phyloP scores from a whole-genome alignment of 2,329 filamentous ascomycete species.

The Chaetomiaceae sp. region DNA sequence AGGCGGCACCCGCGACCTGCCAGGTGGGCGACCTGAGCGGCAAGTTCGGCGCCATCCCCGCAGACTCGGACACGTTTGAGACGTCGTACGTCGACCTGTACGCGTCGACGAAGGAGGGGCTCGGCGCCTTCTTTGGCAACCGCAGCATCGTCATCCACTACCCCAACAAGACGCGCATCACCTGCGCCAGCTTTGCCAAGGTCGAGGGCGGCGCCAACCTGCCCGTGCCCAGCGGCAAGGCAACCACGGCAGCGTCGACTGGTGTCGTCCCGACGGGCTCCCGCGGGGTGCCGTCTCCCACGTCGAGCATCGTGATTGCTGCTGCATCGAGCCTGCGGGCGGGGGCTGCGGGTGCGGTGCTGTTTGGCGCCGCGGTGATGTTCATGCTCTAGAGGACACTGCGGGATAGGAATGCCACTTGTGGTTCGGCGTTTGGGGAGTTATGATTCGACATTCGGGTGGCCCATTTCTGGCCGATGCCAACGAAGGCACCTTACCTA shows the following conservation, averaged over 20 bases:
- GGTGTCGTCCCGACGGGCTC: not conserved
- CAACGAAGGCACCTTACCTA: no score
- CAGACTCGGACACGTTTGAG: slow-evolving; percentile 42
- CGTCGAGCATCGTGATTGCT: not conserved
- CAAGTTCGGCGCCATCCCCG: slow-evolving; percentile 59
- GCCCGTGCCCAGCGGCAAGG: not conserved
- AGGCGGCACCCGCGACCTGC: slow-evolving; percentile 55
- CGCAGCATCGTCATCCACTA: slow-evolving; percentile 61
- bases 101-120: slow-evolving; percentile 47
- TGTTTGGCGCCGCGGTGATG: slow-evolving; percentile 23
- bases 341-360: slow-evolving; percentile 11
- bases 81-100: slow-evolving; percentile 52
- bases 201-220: slow-evolving; percentile 17
- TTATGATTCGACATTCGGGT: no score
- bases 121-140: slow-evolving; percentile 59
- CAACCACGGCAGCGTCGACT: slow-evolving; percentile 4
- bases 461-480: not conserved
- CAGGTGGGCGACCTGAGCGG: slow-evolving; percentile 73
- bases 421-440: slow-evolving; percentile 12
- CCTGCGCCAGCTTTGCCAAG: slow-evolving; percentile 57
- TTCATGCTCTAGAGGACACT: slow-evolving; percentile 24
- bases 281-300: not conserved
- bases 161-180: slow-evolving; percentile 58
- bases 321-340: slow-evolving; percentile 18
- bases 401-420: no score